These are phyloP conservation scores for Narthecium ossifragum DNA, from an alignment of 106 monocot genomes.

Conservation along the genomic window DNA sequence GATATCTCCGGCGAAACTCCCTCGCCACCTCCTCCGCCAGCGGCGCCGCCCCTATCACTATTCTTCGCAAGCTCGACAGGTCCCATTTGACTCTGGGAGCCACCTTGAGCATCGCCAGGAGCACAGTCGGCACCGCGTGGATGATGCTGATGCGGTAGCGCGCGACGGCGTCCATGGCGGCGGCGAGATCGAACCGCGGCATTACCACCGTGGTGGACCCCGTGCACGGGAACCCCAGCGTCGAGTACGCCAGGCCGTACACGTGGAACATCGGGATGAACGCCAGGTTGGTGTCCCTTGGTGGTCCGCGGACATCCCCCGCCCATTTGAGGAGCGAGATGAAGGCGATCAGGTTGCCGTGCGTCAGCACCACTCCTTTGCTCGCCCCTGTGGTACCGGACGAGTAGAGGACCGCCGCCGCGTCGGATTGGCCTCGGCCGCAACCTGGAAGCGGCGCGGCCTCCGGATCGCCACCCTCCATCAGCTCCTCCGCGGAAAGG, in stretches of 20 bases:
- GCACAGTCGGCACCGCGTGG: slow-evolving; percentile 26
- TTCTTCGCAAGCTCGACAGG: slow-evolving; percentile 19
- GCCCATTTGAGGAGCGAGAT: slow-evolving; percentile 2
- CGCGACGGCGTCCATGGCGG: slow-evolving; percentile 14
- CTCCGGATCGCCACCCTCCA: slow-evolving; percentile 10
- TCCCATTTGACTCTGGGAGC: not conserved
- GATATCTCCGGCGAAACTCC: slow-evolving; percentile 18
- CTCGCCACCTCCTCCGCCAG: not conserved
- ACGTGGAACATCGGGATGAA: slow-evolving; percentile 44
- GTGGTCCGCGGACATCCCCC: slow-evolving; percentile 1
- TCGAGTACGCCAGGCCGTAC: slow-evolving; percentile 27
- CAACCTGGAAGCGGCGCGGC: slow-evolving; percentile 1
- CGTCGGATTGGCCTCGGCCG: slow-evolving; percentile 13
- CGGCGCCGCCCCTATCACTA: slow-evolving; percentile 19
- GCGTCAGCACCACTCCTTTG: slow-evolving; percentile 49
- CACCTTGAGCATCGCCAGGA: slow-evolving; percentile 23
- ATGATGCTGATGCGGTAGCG: slow-evolving; percentile 25
- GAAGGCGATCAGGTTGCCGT: slow-evolving; percentile 30
- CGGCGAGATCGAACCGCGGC: slow-evolving; percentile 14
- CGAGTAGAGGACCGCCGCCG: slow-evolving; percentile 42
- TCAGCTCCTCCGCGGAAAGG: slow-evolving; percentile 12
- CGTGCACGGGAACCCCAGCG: slow-evolving; percentile 8
- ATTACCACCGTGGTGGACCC: slow-evolving; percentile 34
- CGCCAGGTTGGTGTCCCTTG: slow-evolving; percentile 10
- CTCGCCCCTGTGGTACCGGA: slow-evolving; percentile 31